A percentile compares a stretch with the other conserved stretches of the same genome.
Evolutionary conservation across 2,329 filamentous ascomycete species (phyloP).

Genomic region (Pochonia chlamydosporia): DNA sequence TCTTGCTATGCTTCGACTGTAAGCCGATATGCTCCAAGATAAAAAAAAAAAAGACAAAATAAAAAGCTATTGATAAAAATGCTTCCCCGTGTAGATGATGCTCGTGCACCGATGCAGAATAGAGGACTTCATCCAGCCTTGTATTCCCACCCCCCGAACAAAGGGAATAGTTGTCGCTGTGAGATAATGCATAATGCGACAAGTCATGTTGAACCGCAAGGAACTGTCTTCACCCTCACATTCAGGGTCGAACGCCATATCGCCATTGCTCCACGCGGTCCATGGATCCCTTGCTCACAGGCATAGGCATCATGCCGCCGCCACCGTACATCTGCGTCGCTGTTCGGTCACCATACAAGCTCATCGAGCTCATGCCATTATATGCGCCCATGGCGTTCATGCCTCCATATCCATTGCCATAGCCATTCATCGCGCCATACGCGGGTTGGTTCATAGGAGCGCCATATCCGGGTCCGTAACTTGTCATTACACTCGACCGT

Average conservation of each 20-base stretch:
- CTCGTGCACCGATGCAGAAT: not conserved
- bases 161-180: not conserved
- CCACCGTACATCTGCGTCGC: conserved; percentile 22
- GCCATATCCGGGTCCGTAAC: conserved; percentile 22
- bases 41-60: not conserved
- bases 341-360: conserved; percentile 14
- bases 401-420: conserved; percentile 13
- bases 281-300: conserved; percentile 18
- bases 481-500: conserved; percentile 22
- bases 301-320: conserved; percentile 20
- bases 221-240: not conserved
- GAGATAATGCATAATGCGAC: not conserved
- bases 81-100: not conserved
- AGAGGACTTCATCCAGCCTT: not conserved
- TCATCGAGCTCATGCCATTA: conserved; percentile 12
- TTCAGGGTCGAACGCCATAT: conserved; percentile 31
- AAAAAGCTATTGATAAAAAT: not conserved
- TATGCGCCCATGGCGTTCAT: conserved; percentile 13
- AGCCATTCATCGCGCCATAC: conserved; percentile 19
- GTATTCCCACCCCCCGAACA: not conserved
- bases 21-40: no score
- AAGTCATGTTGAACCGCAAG: not conserved
- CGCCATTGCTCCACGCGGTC: conserved; percentile 38
- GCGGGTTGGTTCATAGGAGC: conserved; percentile 16
- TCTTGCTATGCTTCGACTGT: not conserved